phyloP scores from a whole-genome alignment of 1,284 basidiomycete genomes.

The Ustilago tritici region DNA sequence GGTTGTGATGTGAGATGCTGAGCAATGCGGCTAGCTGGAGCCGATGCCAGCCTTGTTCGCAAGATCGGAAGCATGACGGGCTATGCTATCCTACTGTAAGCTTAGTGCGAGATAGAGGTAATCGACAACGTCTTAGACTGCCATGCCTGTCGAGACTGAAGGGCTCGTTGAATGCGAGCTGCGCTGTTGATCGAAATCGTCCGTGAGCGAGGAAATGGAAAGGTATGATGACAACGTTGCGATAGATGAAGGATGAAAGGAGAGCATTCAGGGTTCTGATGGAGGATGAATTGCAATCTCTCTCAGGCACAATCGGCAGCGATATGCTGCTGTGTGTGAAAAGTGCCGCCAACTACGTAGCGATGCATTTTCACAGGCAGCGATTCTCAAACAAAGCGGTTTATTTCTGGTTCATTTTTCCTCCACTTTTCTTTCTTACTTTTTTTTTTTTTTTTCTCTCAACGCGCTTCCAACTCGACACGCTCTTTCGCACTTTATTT shows the following conservation, averaged over 20 bases:
- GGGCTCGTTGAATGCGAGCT: not conserved
- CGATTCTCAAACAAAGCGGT: not conserved
- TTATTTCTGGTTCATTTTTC: not conserved
- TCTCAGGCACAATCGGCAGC: slow-evolving; percentile 1
- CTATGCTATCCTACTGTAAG: not conserved
- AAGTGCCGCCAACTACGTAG: slow-evolving; percentile 22
- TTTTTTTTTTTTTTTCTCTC: not conserved
- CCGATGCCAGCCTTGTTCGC: slow-evolving; percentile 8
- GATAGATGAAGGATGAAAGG: not conserved
- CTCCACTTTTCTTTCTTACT: not conserved
- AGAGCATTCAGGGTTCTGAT: not conserved
- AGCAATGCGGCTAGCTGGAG: slow-evolving; percentile 1
- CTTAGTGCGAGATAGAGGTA: not conserved
- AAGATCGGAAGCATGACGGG: slow-evolving; percentile 22
- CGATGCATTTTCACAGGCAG: slow-evolving; percentile 28
- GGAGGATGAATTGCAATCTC: not conserved
- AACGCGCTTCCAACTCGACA: slow-evolving; percentile 11
- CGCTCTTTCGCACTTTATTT: not conserved
- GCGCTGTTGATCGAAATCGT: not conserved
- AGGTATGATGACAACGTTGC: not conserved
- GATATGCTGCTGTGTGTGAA: slow-evolving; percentile 12
- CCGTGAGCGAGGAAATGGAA: not conserved
- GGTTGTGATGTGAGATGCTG: not conserved
- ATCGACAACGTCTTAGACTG: not conserved
- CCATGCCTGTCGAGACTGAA: slow-evolving; percentile 13